These are phyloP conservation scores for Ophiosphaerella korrae DNA, from an alignment of 2,329 filamentous ascomycete genomes.

Conservation along the genomic window DNA sequence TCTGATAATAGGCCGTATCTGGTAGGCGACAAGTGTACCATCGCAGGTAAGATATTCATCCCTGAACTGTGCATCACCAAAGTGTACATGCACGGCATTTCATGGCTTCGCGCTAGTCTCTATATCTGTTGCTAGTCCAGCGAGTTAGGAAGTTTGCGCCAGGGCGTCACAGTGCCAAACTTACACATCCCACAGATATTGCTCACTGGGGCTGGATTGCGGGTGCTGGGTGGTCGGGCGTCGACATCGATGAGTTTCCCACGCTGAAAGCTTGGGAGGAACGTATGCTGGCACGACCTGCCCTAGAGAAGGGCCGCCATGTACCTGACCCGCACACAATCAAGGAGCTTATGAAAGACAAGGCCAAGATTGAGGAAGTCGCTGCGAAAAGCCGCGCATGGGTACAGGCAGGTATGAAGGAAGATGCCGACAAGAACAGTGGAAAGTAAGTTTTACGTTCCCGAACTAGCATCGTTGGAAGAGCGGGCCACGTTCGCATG, in stretches of 20 bases:
- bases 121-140: neutral
- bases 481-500: too few species aligned
- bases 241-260: constrained; percentile 78
- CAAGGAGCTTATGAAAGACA: constrained; percentile 64
- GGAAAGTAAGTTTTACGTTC: constrained; percentile 30
- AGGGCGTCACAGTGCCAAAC: constrained; percentile 3
- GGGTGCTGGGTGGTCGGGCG: constrained; percentile 61
- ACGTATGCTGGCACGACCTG: constrained; percentile 69
- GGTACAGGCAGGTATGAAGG: constrained; percentile 73
- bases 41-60: constrained; percentile 30
- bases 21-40: constrained; percentile 69
- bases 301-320: constrained; percentile 75
- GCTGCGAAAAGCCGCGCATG: constrained; percentile 61
- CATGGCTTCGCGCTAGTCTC: neutral
- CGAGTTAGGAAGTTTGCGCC: too few species aligned
- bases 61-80: neutral
- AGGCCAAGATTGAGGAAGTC: constrained; percentile 62
- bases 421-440: constrained; percentile 52
- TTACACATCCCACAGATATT: constrained; percentile 61
- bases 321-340: constrained; percentile 69
- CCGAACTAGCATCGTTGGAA: too few species aligned
- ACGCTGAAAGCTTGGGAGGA: constrained; percentile 78
- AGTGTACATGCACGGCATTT: too few species aligned
- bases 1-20: constrained; percentile 57
- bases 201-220: constrained; percentile 80